These are phyloP conservation scores for thale cress (Arabidopsis thaliana) DNA, from an alignment of 345 rosid species.

Conservation along the genomic window TAIR10.1 NC_003074.8:8515501-8516000, in stretches of 20 bases:
- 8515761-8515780: neutral
- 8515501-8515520: constrained; percentile 6
- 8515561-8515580: constrained; percentile 15
- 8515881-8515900: constrained; percentile 81
- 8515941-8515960: constrained; percentile 85
- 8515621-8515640: constrained; percentile 85
- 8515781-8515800: neutral
- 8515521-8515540: neutral
- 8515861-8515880: constrained; percentile 68
- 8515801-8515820: neutral
- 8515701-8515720: constrained; percentile 47
- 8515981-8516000: constrained; percentile 77
- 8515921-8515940: constrained; percentile 74
- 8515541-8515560: neutral
- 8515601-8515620: constrained; percentile 13
- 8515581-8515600: neutral
- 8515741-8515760: neutral
- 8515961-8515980: constrained; percentile 84
- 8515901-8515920: constrained; percentile 73
- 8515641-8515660: constrained; percentile 86
- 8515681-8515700: constrained; percentile 66
- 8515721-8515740: constrained; percentile 17
- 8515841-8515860: constrained; percentile 1
- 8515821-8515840: neutral
- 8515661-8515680: constrained; percentile 82